Conservation (phyloP, 306 rosid genomes). For the Lathyrus aphaca region DNA sequence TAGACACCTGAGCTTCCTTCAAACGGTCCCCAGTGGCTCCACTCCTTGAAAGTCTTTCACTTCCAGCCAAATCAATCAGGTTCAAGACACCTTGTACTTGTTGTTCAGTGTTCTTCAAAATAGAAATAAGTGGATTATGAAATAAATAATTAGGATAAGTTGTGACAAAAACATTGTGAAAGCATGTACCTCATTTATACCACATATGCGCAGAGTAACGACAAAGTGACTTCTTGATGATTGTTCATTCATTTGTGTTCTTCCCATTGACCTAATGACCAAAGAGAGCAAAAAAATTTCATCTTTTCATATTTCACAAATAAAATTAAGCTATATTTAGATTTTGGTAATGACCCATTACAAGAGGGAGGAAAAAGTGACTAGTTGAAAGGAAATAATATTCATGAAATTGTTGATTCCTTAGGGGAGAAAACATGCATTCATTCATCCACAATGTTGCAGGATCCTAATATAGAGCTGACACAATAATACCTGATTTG, state of each 20-base stretch:
- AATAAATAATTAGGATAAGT: slow-evolving; percentile 13
- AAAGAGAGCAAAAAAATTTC: slow-evolving; percentile 26
- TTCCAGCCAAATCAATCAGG: slow-evolving; percentile 93
- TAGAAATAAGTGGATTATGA: slow-evolving; percentile 26
- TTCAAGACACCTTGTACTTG: slow-evolving; percentile 95
- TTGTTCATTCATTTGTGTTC: slow-evolving; percentile 94
- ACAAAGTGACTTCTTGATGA: slow-evolving; percentile 97
- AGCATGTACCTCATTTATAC: slow-evolving; percentile 73
- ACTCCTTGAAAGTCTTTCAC: slow-evolving; percentile 91
- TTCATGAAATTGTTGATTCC: slow-evolving; percentile 22
- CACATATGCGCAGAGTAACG: slow-evolving; percentile 88
- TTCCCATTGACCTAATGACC: slow-evolving; percentile 84
- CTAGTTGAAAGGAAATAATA: slow-evolving; percentile 14
- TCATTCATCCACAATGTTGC: slow-evolving; percentile 12
- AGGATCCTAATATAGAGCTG: background rate
- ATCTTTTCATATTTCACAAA: slow-evolving; percentile 10
- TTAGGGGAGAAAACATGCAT: background rate
- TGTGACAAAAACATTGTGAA: background rate
- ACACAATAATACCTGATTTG: slow-evolving; percentile 67
- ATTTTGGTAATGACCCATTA: slow-evolving; percentile 22
- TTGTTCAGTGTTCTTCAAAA: slow-evolving; percentile 78
- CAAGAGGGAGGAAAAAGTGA: background rate
- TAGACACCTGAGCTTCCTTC: slow-evolving; percentile 91
- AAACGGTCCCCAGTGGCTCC: slow-evolving; percentile 95
- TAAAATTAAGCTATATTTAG: background rate